Base-by-base conservation (phyloP, 176 grass and related monocot species). In the Oryza meyeriana region DNA sequence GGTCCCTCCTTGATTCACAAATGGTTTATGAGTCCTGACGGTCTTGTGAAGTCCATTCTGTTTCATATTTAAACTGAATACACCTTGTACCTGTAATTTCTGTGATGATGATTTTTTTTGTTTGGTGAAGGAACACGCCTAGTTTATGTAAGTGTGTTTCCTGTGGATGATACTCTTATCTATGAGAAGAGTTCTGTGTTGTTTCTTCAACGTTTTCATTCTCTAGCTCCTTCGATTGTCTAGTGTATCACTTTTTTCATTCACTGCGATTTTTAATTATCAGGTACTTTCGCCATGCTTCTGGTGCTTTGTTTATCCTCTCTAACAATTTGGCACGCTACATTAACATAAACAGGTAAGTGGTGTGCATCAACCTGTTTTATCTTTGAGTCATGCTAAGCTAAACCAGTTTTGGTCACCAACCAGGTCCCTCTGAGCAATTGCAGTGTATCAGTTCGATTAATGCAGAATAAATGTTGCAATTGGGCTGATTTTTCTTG, bases 281-380 rank as follows among this genome's bases (percentile, higher is more conserved):
- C 91, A 99, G 96, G 71, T 99, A 99, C 69, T 99, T 99, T 81
- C 91, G 96, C 35, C 96, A 99, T 92, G 93, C 96, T 90, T 86
- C 96, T 67, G 93, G 92, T 66, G 86, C 89, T 76, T 80, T 99
- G 58, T 86, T 95, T 69, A 90, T 99, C 71, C 83, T 99, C 66
- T 99, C 96, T 16, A 93, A 94, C 6, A 99, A 94, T 91, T 94
- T 99, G 80, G 93, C 93, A 32, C 87, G 55, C 42, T 99, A 92
- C 67, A 99, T 99, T 78, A 93, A 91, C 80, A 92, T 92, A 88
- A 99, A 99, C 84, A 99, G 96, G 96, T 94, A 88, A 76, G 8
- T 75, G 2, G 6, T 78, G 69, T 64, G 17, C 22, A 11, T 61
- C 36, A 58, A 26, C 68, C 61, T 71, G 42, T 72, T 44, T 77